Base-by-base conservation (phyloP, 768 basidiomycete species). In the Panellus pusillus region DNA sequence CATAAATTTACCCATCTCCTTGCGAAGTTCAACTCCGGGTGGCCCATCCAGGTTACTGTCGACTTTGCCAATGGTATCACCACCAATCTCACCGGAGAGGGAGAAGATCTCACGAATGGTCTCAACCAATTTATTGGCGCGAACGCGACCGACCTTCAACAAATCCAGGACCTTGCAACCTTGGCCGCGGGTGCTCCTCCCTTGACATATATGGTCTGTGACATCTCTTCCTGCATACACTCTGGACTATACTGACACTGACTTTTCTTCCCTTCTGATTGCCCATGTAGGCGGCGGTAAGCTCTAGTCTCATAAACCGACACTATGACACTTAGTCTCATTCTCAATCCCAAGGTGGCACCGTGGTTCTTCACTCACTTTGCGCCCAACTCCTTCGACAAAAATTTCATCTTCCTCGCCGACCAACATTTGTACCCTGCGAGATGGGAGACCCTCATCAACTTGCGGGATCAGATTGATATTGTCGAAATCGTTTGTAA, bases 311-410 rank as follows among this genome's bases (percentile, higher is more conserved):
- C 24, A 24, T 24, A 24, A 24, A 24, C 6, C 24, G 6, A 24
- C 6, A 24, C 24, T 24, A 24, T 24, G 24, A 24, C 24, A 24
- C 24, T 24, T 24, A 6, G 24, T 24, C 24, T 24, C 24, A 24
- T 6, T 24, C 24, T 24, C 24, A 24, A 24, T 24, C 24, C 24
- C 24, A 24, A 24, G 24, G 82, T 84, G 27, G 83, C 87, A 11
- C 86, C 89, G 13, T 84, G 85, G 81, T 91, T 91, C 73, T 91
- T 87, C 67, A 87, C 89, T 3, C 88, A 91, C 65, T 91, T 89
- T 64, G 76, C 82, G 24, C 68, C 74, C 11, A 66, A 89, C 47
- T 75, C 80, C 2, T 89, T 79, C 65, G 81, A 90, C 69, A 91
- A 91, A 67, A 91, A 91, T 83, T 87, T 77, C 63, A 78, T 88